Base-by-base conservation (phyloP, 2,329 filamentous ascomycete genomes). In the Colletotrichum sp. region DNA sequence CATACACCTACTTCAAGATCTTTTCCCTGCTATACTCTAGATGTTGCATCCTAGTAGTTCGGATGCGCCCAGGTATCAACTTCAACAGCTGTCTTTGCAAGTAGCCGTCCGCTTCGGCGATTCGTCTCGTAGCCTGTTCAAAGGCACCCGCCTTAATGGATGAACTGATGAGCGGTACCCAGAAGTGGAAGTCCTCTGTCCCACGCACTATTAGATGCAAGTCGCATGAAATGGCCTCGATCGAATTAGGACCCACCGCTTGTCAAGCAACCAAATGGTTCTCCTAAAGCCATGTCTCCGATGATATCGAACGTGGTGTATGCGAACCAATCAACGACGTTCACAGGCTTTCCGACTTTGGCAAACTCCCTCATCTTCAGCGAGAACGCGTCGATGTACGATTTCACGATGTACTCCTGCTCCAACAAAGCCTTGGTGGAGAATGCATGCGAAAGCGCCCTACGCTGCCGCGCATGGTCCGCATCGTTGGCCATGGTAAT, bases 201-300 rank as follows among this genome's bases (percentile, higher is more conserved):
- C 28, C 9, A 8, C 5, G 18, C 2, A 13, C 3, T 1, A 2
- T 48, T 12, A 48, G 43, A 48, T 2, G 57, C 32, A 28, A 61
- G 10, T 5, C 3, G n/a, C 1, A 4, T 7, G 9, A 16, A 7
- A 18, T 7, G 28, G 9, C 10, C 9, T 34, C 1, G 7, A n/a
- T 63, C 30, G 30, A 14, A 6, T 24, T 3, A 36, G 1, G 18
- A 32, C 59, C 28, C 13, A 36, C 30, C 30, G 32, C 18, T 63
- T 12, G 59, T 36, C 59, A 36, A 78, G 77, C 82, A 84, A 7
- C 81, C 82, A 77, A 87, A 88, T 2, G 85, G 83, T 72, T 87
- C 84, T 13, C 86, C 87, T 77, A 89, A 88, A 0, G 87, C 84
- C 73, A 89, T 83, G 76, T 88, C 87, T 26, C 86, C 86, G 65